phyloP scores from a whole-genome alignment of 306 rosid genomes.

The Medicago truncatula region DNA sequence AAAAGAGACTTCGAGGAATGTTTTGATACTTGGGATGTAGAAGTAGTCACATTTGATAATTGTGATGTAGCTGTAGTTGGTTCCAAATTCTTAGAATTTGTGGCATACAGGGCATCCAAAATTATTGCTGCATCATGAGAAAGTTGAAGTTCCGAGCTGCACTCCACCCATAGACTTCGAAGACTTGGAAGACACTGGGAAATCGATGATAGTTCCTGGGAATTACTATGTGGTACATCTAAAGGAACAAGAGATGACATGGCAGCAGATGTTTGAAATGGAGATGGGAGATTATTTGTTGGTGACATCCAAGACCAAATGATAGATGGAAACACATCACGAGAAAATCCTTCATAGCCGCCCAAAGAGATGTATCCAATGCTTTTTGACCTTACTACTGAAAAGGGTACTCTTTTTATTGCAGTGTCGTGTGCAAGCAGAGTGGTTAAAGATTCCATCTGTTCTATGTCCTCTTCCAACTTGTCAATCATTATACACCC shows the following conservation, averaged over 20 bases:
- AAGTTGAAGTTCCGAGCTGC: slow-evolving; percentile 4
- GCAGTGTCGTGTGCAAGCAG: not conserved
- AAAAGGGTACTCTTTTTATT: not conserved
- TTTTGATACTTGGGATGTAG: not conserved
- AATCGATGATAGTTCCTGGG: not conserved
- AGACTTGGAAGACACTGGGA: not conserved
- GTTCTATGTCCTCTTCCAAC: not conserved
- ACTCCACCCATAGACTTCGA: slow-evolving; percentile 14
- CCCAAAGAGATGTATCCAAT: not conserved
- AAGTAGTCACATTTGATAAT: fast-evolving
- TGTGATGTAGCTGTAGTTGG: too few species aligned
- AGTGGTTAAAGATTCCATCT: not conserved
- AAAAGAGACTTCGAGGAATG: not conserved
- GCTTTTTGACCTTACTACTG: not conserved
- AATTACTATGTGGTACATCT: not conserved
- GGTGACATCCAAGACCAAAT: slow-evolving; percentile 14
- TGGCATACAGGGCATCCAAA: not conserved
- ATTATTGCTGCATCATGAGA: slow-evolving; percentile 4
- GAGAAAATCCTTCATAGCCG: slow-evolving; percentile 11
- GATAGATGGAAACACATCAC: slow-evolving; percentile 3
- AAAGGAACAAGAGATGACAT: not conserved
- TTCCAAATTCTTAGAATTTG: not conserved
- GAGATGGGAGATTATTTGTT: not conserved
- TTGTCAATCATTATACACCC: slow-evolving; percentile 1
- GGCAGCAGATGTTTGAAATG: not conserved